A percentile compares a stretch with the other conserved stretches of the same genome.
Evolutionary conservation across 129 eudicot genomes (phyloP).

Genomic region (Artemisia argyi): DNA sequence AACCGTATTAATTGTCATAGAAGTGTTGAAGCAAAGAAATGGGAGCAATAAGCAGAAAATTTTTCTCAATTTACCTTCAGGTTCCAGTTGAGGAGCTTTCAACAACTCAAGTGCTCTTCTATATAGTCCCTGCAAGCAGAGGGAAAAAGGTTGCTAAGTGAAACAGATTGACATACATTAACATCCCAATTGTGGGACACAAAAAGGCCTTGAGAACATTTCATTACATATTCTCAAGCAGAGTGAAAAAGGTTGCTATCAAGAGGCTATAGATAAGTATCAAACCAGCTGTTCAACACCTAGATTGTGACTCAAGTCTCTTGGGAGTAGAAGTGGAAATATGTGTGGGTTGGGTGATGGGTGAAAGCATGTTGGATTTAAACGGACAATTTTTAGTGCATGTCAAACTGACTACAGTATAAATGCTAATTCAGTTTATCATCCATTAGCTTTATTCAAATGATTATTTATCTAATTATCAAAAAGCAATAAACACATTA

Average conservation of each 20-base stretch:
- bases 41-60: neutral
- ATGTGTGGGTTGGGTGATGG: no score
- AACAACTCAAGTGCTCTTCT: constrained; percentile 84
- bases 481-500: neutral
- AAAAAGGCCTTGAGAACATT: neutral
- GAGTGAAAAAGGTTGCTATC: no score
- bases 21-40: neutral
- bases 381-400: no score
- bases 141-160: neutral
- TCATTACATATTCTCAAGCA: no score
- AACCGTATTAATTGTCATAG: neutral
- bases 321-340: no score
- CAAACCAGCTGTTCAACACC: no score
- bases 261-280: no score
- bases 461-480: neutral
- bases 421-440: neutral
- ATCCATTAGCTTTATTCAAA: neutral
- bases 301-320: no score
- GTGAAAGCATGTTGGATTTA: no score
- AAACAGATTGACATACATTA: neutral
- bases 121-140: constrained; percentile 69
- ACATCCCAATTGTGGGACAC: neutral
- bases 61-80: constrained; percentile 41
- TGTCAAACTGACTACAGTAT: neutral
- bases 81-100: constrained; percentile 78